Base-by-base conservation (phyloP, 768 basidiomycete genomes). In the Phylloporus rhodoxanthus region DNA sequence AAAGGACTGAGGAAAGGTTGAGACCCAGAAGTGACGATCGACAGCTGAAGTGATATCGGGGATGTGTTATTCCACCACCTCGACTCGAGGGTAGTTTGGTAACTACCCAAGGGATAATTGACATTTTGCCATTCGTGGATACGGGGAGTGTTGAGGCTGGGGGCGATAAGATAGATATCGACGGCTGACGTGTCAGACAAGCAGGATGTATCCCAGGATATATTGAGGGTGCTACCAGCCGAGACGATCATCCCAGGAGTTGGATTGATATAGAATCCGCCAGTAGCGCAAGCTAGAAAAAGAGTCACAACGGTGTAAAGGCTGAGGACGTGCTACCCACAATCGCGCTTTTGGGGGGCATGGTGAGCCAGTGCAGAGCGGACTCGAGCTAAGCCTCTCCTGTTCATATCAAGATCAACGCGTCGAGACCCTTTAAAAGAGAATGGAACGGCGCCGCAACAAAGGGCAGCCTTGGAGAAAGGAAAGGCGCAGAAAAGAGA, bases 131-230 rank as follows among this genome's bases (percentile, higher is more conserved):
- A 91, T 34, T 74, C 66, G 48, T 87, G 79, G 40, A 87, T 67
- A 41, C 71, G 73, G 4, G 77, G 67, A 32, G 49, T 62, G 28
- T 56, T 47, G 2, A 70, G 60, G 26, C 66, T 60, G 0, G 83
- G 80, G 0, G 79, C 79, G 56, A 77, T 77, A 45, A 90, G 77
- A 56, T 82, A 81, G 60, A 91, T 84, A 68, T 89, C 85, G 61
- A 84, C 71, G 32, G 72, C 69, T 1, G 59, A 51, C 21, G 78
- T 68, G 28, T 54, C 51, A 10, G 58, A 44, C 47, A 85, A 58
- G 65, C 85, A 87, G 30, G 78, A 68, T 0, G 77, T 65, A 60
- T 87, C 75, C 88, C 88, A 90, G 39, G 74, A 57, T 53, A 90
- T 75, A 43, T 72, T 69, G 54, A 90, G 57, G 2, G 81, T 72